Conservation (phyloP, 352 stramenopile genomes). For the Pythium pyrilobum region DNA sequence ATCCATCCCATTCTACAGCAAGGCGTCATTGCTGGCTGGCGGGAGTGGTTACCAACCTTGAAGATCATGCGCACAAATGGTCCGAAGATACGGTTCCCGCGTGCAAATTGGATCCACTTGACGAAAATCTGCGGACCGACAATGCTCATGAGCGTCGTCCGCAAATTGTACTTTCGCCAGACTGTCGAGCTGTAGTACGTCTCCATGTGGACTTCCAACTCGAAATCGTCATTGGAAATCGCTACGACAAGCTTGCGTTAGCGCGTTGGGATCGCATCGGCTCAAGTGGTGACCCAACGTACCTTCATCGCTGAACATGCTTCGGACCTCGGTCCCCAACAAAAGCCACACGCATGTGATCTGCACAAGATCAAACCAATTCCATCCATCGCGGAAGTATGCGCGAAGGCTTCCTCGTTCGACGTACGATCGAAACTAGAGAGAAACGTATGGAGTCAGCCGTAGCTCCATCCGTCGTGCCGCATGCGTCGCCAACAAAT, state of each 20-base stretch:
- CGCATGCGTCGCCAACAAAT: not conserved
- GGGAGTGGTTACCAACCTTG: constrained; percentile 52
- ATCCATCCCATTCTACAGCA: too few species aligned
- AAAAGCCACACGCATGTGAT: constrained; percentile 71
- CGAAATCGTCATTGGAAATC: not conserved
- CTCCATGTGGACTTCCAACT: constrained; percentile 38
- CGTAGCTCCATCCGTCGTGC: not conserved
- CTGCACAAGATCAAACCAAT: constrained; percentile 70
- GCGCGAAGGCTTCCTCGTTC: constrained; percentile 46
- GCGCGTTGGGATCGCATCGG: not conserved
- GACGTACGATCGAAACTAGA: constrained; percentile 35
- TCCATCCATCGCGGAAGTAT: constrained; percentile 74
- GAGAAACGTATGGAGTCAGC: too few species aligned
- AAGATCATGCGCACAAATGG: constrained; percentile 85
- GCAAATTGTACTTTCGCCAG: constrained; percentile 63
- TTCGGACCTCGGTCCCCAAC: constrained; percentile 40
- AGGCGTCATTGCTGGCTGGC: too few species aligned
- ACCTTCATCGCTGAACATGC: constrained; percentile 33
- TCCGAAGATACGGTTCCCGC: constrained; percentile 54
- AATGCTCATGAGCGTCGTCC: constrained; percentile 74
- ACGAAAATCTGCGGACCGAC: constrained; percentile 75
- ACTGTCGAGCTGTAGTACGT: constrained; percentile 50
- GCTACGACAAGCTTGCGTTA: too few species aligned
- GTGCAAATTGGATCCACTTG: constrained; percentile 77
- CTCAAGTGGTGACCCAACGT: not conserved